phyloP scores from a whole-genome alignment of 257 asterid genomes.

The Ophiorrhiza pumila region DNA sequence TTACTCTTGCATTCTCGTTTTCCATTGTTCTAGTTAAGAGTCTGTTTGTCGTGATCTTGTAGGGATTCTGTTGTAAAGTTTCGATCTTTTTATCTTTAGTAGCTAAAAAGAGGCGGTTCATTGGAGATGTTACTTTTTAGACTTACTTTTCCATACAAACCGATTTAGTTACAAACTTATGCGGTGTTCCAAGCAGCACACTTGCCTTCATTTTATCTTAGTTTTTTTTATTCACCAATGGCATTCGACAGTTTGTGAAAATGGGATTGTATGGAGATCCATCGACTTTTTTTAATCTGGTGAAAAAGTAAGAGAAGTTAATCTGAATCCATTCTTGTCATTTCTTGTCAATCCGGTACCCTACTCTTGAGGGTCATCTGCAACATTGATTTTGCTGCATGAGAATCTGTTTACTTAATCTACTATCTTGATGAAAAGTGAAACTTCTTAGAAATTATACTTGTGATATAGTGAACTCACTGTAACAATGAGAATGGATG shows the following conservation, averaged over 20 bases:
- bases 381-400: background rate
- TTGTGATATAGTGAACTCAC: background rate
- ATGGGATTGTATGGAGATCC: background rate
- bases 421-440: background rate
- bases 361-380: background rate
- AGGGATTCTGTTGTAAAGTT: background rate
- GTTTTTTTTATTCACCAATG: background rate
- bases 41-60: background rate
- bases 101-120: background rate
- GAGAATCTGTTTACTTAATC: background rate
- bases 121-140: background rate
- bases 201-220: background rate
- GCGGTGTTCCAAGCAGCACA: background rate
- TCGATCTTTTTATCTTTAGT: background rate
- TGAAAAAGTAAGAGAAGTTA: background rate
- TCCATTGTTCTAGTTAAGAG: background rate
- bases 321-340: background rate
- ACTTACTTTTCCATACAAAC: background rate
- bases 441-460: background rate
- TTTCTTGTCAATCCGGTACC: background rate
- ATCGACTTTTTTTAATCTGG: background rate
- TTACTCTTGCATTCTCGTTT: background rate
- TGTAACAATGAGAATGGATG: background rate
- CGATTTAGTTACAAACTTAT: background rate
- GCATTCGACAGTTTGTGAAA: background rate